Base-by-base conservation (phyloP, 202 grass and related monocot species). In the Panicum virgatum region DNA sequence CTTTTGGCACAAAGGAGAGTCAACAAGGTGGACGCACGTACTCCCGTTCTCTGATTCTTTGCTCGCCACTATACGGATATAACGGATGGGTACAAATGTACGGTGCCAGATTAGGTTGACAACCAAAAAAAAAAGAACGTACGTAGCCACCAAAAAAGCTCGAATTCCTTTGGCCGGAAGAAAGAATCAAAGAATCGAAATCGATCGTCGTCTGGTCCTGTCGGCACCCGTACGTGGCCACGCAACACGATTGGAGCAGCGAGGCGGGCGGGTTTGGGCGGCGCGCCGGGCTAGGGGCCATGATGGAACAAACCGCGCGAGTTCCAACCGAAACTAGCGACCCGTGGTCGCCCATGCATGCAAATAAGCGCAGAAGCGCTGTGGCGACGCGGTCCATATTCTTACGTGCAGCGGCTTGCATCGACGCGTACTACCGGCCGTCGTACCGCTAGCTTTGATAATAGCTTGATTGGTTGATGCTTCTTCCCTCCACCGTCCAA, bases 171-270 rank as follows among this genome's bases (percentile, higher is more conserved):
- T 60, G 20, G 20, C 26, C 19, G 40, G 63, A 50, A 60, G 72
- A 50, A n/a, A n/a, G n/a, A n/a, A n/a, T n/a, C n/a, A n/a, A 84
- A 77, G 63, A 68, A 77, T 61, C n/a, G n/a, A n/a, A n/a, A n/a
- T n/a, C n/a, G n/a, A n/a, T n/a, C n/a, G n/a, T n/a, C n/a, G n/a
- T n/a, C 62, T 45, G 73, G 69, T 77, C 27, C 27, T 62, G 82
- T 77, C 64, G 72, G 81, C 25, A 68, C 65, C 42, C 42, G 66
- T 46, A 47, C 66, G 25, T 60, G 57, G n/a, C n/a, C n/a, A n/a
- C n/a, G n/a, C n/a, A n/a, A n/a, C n/a, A n/a, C n/a, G n/a, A n/a
- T n/a, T n/a, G n/a, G n/a, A n/a, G n/a, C 25, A 5, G 10, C n/a
- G n/a, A n/a, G n/a, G n/a, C n/a, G n/a, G n/a, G 11, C 23, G 11